phyloP scores from a whole-genome alignment of 2,329 filamentous ascomycete species.

The Diaporthe helianthi region DNA sequence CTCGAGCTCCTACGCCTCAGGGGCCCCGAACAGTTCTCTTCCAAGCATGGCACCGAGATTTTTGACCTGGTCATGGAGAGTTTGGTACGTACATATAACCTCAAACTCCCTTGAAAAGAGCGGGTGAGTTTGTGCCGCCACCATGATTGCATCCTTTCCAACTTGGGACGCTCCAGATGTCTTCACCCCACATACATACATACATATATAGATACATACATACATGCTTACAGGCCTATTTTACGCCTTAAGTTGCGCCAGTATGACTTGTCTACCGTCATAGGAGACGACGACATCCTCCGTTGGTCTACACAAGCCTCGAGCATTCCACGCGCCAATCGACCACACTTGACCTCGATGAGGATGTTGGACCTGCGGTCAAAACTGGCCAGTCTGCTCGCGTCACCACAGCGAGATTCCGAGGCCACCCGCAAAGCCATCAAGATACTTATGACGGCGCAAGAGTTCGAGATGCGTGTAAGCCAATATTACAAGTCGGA shows the following conservation, averaged over 20 bases:
- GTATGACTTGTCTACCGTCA: conserved; percentile 11
- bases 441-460: conserved; percentile 22
- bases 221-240: neutral
- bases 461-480: conserved; percentile 24
- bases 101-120: conserved; percentile 16
- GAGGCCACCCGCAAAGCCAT: conserved; percentile 8
- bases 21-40: conserved; percentile 23
- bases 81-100: conserved; percentile 16
- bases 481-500: conserved; percentile 14
- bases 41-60: conserved; percentile 24
- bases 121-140: neutral
- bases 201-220: too few species aligned
- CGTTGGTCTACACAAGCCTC: conserved; percentile 21
- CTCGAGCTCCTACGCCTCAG: conserved; percentile 19
- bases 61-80: conserved; percentile 27
- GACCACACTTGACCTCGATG: conserved; percentile 24
- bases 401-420: neutral
- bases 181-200: neutral
- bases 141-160: too few species aligned
- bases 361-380: conserved; percentile 15
- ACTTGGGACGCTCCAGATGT: too few species aligned
- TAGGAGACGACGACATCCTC: conserved; percentile 1
- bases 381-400: conserved; percentile 8
- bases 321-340: neutral
- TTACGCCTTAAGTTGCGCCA: conserved; percentile 17